A percentile compares a stretch with the other conserved stretches of the same genome.
These are phyloP conservation scores for Phytophthora pluvialis DNA, from an alignment of 352 stramenopile species.

Conservation along the genomic window DNA sequence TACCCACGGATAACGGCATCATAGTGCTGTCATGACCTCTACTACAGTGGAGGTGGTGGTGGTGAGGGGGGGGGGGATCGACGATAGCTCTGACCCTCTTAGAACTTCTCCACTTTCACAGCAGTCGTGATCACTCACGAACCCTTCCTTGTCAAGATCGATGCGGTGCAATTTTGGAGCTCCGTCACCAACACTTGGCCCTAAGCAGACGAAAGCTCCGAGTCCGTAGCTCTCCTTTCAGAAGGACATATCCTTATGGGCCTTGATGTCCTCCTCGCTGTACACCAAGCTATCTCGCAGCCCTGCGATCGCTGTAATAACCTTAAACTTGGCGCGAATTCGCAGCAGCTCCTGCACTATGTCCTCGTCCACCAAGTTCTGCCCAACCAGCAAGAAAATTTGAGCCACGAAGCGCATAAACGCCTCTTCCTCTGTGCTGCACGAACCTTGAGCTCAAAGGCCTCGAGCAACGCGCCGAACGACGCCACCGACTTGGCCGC, in stretches of 20 bases:
- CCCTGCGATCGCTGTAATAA: constrained; percentile 69
- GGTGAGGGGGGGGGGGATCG: too few species aligned
- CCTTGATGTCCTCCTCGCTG: constrained; percentile 66
- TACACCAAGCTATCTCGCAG: constrained; percentile 67
- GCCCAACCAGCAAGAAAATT: not conserved
- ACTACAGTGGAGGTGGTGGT: too few species aligned
- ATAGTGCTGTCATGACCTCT: not conserved
- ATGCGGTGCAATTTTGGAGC: not conserved
- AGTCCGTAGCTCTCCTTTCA: constrained; percentile 24
- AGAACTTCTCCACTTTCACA: not conserved
- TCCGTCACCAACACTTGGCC: not conserved
- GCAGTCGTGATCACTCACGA: not conserved
- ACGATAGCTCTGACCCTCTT: not conserved
- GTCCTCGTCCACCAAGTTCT: constrained; percentile 86
- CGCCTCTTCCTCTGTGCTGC: not conserved
- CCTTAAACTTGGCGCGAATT: constrained; percentile 87
- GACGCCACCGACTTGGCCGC: constrained; percentile 66
- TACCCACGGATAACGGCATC: not conserved
- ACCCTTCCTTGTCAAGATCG: not conserved
- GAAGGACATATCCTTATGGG: constrained; percentile 90
- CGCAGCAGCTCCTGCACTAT: constrained; percentile 71
- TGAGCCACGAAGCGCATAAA: not conserved
- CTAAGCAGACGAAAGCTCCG: not conserved
- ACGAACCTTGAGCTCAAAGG: constrained; percentile 73
- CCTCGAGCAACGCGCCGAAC: constrained; percentile 58